These are phyloP conservation scores for Tolypocladium amazonense DNA, from an alignment of 2,329 filamentous ascomycete genomes.

Conservation along the genomic window DNA sequence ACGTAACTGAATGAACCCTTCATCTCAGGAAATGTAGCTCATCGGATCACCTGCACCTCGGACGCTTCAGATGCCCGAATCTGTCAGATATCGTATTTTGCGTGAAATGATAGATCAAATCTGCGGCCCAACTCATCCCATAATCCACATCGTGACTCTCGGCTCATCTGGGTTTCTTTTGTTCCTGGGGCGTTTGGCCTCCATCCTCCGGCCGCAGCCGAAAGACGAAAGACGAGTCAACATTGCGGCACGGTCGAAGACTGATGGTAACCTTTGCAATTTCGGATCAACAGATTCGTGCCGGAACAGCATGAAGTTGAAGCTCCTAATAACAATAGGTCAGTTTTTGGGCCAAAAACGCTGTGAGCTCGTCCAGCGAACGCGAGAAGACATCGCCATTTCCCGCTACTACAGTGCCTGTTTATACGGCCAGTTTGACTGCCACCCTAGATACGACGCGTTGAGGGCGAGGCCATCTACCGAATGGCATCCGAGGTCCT, in stretches of 20 bases:
- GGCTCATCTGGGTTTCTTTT: neutral
- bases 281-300: no score
- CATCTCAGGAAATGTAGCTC: neutral
- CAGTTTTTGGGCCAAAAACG: neutral
- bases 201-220: neutral
- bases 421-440: neutral
- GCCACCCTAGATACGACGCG: neutral
- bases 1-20: neutral
- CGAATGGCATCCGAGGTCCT: no score
- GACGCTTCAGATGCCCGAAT: neutral
- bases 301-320: neutral
- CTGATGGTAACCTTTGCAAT: neutral
- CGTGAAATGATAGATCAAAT: conserved; percentile 7
- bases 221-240: neutral
- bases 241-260: neutral
- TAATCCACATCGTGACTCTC: neutral
- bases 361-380: neutral
- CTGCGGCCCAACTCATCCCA: neutral
- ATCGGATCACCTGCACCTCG: neutral
- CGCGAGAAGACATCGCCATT: neutral
- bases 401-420: neutral
- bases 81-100: conserved; percentile 7
- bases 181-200: neutral
- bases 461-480: neutral
- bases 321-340: neutral